These are phyloP conservation scores for Arctium minus DNA, from an alignment of 129 eudicot genomes.

Conservation along the genomic window DNA sequence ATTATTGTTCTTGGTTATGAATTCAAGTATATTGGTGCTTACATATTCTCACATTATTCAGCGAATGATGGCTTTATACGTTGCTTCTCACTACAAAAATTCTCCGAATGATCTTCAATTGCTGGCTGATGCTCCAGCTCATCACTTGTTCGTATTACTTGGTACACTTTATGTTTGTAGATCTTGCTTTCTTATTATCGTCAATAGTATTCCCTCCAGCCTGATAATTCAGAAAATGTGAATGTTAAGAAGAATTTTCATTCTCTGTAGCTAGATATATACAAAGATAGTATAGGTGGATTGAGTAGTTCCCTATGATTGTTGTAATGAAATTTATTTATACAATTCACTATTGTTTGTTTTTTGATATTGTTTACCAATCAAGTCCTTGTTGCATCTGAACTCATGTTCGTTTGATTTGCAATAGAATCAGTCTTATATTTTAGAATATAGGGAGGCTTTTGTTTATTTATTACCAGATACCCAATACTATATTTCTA, in stretches of 20 bases:
- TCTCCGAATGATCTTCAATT: conserved; percentile 95
- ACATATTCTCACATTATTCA: conserved; percentile 33
- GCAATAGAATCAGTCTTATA: not conserved
- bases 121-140: conserved; percentile 98
- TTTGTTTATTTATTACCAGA: not conserved
- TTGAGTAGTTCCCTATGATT: not conserved
- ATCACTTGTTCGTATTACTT: conserved; percentile 90
- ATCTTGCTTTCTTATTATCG: not conserved
- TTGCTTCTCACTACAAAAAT: conserved; percentile 97
- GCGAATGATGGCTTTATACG: conserved; percentile 98
- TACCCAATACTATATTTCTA: not conserved
- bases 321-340: not conserved
- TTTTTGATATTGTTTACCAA: not conserved
- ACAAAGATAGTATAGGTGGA: not conserved
- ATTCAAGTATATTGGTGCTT: conserved; percentile 7
- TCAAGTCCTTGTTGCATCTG: not conserved
- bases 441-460: not conserved
- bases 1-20: not conserved
- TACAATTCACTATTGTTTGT: not conserved
- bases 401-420: not conserved
- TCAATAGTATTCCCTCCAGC: not conserved
- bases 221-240: not conserved
- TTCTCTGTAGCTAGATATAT: too few relatives aligned
- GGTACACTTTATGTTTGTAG: conserved; percentile 35
- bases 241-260: too few relatives aligned